Conservation (phyloP, 805 yeast genomes). For the Ascoidea asiatica region DNA sequence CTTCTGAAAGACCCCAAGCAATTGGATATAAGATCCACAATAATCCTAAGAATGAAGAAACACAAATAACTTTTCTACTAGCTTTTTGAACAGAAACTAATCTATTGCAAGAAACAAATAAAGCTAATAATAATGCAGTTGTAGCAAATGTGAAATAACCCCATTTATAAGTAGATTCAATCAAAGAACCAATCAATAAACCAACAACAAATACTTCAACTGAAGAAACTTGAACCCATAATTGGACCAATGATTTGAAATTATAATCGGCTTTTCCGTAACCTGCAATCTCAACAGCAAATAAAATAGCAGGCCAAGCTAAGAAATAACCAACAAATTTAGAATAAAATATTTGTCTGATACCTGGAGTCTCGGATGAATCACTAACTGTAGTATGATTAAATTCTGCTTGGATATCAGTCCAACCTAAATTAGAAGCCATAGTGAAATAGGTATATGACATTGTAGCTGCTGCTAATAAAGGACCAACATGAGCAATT, state of each 20-base stretch:
- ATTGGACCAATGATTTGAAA: slow-evolving; percentile 21
- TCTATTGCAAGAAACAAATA: not conserved
- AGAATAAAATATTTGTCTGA: slow-evolving; percentile 43
- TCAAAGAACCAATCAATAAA: slow-evolving; percentile 41
- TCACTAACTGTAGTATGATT: slow-evolving; percentile 21
- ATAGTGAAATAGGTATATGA: slow-evolving; percentile 28
- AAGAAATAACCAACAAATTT: slow-evolving; percentile 46
- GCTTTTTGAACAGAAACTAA: not conserved
- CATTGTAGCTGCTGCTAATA: slow-evolving; percentile 23
- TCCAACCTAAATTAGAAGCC: slow-evolving; percentile 33
- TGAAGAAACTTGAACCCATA: slow-evolving; percentile 28
- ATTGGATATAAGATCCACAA: slow-evolving; percentile 38
- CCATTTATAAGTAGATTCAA: slow-evolving; percentile 48
- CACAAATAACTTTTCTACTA: not conserved
- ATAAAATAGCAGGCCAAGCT: slow-evolving; percentile 31
- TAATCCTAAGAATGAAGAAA: slow-evolving; percentile 15
- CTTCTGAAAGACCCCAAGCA: slow-evolving; percentile 43
- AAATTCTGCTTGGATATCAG: slow-evolving; percentile 26
- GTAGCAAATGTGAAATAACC: slow-evolving; percentile 51
- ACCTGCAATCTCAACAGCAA: slow-evolving; percentile 19
- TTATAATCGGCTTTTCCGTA: slow-evolving; percentile 17
- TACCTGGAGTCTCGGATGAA: slow-evolving; percentile 17
- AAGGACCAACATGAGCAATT: slow-evolving; percentile 16
- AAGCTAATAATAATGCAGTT: slow-evolving; percentile 21
- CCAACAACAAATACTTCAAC: slow-evolving; percentile 37